Evolutionary conservation across 2,329 filamentous ascomycete species (phyloP).

Genomic region (Monosporascus sp.): DNA sequence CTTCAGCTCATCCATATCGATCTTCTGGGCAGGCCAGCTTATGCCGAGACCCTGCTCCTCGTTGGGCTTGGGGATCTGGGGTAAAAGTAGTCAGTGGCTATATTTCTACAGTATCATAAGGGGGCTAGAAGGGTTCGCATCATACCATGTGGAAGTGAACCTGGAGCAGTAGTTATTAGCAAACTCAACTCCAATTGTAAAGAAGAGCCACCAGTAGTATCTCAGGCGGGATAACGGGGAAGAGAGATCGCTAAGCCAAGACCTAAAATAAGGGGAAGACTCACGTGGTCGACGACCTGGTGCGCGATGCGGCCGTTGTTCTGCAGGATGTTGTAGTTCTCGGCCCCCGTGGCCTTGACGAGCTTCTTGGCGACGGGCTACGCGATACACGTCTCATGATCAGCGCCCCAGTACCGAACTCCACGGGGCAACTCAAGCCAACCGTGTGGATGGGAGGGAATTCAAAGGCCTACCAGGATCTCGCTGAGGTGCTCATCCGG

Average conservation of each 20-base stretch:
- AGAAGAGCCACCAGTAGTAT: background rate
- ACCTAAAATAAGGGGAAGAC: constrained; percentile 23
- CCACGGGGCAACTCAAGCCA: background rate
- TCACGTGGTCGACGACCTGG: constrained; percentile 86
- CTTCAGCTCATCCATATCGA: constrained; percentile 80
- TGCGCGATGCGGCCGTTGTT: constrained; percentile 93
- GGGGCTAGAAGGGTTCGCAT: background rate
- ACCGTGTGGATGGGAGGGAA: background rate
- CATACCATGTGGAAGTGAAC: constrained; percentile 91
- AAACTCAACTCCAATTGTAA: background rate
- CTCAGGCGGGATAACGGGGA: background rate
- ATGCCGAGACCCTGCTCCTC: constrained; percentile 72
- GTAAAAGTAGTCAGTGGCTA: background rate
- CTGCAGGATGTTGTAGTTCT: constrained; percentile 89
- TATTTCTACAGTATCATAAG: too few relatives aligned
- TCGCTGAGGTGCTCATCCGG: constrained; percentile 83
- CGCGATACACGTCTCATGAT: background rate
- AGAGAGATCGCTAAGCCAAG: background rate
- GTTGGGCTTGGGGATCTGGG: constrained; percentile 89
- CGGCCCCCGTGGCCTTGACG: constrained; percentile 66
- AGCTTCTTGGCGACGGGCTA: constrained; percentile 83
- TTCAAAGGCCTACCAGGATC: constrained; percentile 58
- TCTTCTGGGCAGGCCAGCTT: constrained; percentile 68
- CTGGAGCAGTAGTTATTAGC: constrained; percentile 33
- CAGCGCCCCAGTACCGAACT: background rate